These are phyloP conservation scores for Stephanodiscus triporus DNA, from an alignment of 108 stramenopile species.

Conservation along the genomic window DNA sequence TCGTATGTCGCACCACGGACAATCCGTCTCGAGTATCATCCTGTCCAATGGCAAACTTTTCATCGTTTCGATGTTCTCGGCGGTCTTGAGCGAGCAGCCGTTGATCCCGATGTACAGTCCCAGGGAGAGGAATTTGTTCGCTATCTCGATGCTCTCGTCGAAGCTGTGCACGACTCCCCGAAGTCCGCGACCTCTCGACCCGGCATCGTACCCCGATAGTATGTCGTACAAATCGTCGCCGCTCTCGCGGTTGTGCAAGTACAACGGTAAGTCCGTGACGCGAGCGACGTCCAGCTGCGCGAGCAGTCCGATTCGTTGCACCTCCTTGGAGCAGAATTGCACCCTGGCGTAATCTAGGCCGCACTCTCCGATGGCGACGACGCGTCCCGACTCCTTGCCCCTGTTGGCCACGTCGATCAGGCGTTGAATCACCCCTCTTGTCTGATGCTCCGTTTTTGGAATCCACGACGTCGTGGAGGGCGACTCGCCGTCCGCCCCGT, in stretches of 20 bases:
- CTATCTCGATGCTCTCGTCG: constrained; percentile 88
- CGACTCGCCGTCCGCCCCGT: background rate
- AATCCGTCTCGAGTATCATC: constrained; percentile 95
- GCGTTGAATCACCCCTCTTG: constrained; percentile 43
- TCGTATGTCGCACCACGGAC: constrained; percentile 92
- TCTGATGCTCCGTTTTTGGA: constrained; percentile 37
- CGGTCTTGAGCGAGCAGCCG: constrained; percentile 94
- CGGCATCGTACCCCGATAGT: constrained; percentile 55
- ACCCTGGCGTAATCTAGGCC: constrained; percentile 97
- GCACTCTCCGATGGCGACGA: constrained; percentile 95
- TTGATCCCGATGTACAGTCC: constrained; percentile 95
- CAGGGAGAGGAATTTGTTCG: constrained; percentile 71
- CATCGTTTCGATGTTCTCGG: constrained; percentile 84
- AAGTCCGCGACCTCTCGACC: constrained; percentile 31
- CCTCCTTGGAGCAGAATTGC: constrained; percentile 85
- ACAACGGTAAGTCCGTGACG: constrained; percentile 77
- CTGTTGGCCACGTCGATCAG: constrained; percentile 54
- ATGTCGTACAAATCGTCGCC: constrained; percentile 78
- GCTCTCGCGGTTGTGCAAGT: constrained; percentile 94
- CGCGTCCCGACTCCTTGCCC: constrained; percentile 56
- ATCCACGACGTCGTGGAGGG: constrained; percentile 5
- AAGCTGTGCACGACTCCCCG: constrained; percentile 89
- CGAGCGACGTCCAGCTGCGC: constrained; percentile 77
- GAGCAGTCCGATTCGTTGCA: constrained; percentile 81
- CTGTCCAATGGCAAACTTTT: constrained; percentile 76